Percentiles rank a stretch among this genome's conserved stretches.
Conservation (phyloP, 2,329 filamentous ascomycete species). For the Alternaria infectoria region DNA sequence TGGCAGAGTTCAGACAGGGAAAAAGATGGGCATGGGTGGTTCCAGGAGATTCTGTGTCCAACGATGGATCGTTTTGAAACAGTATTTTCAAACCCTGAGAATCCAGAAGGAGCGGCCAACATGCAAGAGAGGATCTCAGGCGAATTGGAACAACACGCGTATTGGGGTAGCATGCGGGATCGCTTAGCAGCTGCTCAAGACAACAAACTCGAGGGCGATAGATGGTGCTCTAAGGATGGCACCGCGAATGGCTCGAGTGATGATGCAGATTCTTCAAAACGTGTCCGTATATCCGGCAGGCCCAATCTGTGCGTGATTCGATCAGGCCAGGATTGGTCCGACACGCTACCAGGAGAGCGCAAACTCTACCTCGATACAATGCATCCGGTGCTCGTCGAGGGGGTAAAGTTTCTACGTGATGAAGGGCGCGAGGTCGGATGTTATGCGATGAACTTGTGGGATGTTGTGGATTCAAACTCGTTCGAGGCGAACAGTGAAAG, state of each 20-base stretch:
- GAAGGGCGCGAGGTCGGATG: conserved; percentile 54
- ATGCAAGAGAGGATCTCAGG: conserved; percentile 50
- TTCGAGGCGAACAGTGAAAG: conserved; percentile 32
- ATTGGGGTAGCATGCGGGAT: conserved; percentile 58
- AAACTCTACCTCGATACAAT: conserved; percentile 54
- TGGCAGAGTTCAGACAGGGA: conserved; percentile 43
- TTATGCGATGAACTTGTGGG: conserved; percentile 54
- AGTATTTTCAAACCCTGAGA: conserved; percentile 48
- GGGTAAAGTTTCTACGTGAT: conserved; percentile 56
- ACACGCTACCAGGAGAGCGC: conserved; percentile 50
- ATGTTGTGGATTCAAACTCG: conserved; percentile 42
- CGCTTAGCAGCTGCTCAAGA: conserved; percentile 50
- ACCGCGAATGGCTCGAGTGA: not conserved
- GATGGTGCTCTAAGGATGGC: not conserved
- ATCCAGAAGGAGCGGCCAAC: conserved; percentile 51
- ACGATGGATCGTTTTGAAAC: conserved; percentile 54
- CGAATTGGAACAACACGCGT: conserved; percentile 52
- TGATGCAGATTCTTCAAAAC: conserved; percentile 6
- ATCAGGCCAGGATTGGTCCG: conserved; percentile 56
- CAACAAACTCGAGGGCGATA: conserved; percentile 41
- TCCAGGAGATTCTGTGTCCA: conserved; percentile 53
- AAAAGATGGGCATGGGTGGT: conserved; percentile 48
- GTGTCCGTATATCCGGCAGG: conserved; percentile 46
- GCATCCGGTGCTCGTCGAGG: conserved; percentile 53
- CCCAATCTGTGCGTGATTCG: conserved; percentile 54